Evolutionary conservation across 2,329 filamentous ascomycete genomes (phyloP), one percentile per base, ranked within the genome.

Genomic region (Stylonectria norvegica): DNA sequence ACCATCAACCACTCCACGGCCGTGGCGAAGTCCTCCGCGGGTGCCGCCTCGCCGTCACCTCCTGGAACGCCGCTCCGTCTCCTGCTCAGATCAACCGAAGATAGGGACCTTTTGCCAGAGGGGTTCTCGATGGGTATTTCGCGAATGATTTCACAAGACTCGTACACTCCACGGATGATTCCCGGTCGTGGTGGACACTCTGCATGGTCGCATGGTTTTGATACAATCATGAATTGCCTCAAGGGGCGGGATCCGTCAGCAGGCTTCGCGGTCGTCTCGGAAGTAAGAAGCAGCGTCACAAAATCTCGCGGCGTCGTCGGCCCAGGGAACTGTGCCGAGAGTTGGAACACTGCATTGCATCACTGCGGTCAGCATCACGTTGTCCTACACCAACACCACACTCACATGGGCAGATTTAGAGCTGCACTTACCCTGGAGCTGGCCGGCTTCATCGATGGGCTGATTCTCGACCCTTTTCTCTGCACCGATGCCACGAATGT

Each of bases 1-100:
- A 95, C 80, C 89, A 95, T 95, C 45, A 93, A 78, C 89, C 89
- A 95, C 62, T 95, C 89, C 2, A 95, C 61, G 18, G 70, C 64
- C 19, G 64, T 69, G n/a, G 68, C 59, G 1, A 51, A 59, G 4
- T 66, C 58, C 8, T 64, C 58, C 14, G 35, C 27, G 4, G 43
- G 23, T 32, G 41, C 36, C 8, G 39, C 45, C 18, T 54, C 36
- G 8, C 38, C 42, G 16, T 49, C 52, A 11, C 44, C 45, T 4
- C 45, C 42, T 12, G 42, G 34, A 10, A 45, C 48, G 1, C 44
- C 32, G 29, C 43, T 49, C 2, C 47, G 38, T 37, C 49, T 52
- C n/a, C 47, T 44, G 4, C 36, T 34, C n/a, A 65, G 37, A 34
- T 67, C 60, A 2, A 54, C 47, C 2, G 62, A 60, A 2, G 64